Evolutionary conservation across 2,329 filamentous ascomycete genomes (phyloP).

Genomic region (Fusarium citri): DNA sequence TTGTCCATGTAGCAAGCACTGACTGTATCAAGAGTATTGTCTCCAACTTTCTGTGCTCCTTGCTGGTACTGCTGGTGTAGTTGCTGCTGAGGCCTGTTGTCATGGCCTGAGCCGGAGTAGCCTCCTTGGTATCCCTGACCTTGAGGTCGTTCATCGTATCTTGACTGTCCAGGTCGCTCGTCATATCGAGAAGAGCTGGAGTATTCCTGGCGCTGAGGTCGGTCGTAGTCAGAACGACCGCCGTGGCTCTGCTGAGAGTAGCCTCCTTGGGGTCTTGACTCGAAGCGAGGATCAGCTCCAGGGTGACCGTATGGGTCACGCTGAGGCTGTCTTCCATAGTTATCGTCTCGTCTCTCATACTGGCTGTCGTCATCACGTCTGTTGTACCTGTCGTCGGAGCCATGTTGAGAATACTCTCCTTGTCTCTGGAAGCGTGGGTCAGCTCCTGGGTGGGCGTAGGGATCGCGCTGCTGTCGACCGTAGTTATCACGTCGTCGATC

Average conservation of each 20-base stretch:
- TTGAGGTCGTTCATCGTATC: slow-evolving; percentile 11
- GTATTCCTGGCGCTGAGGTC: slow-evolving; percentile 6
- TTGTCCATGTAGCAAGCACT: slow-evolving; percentile 85
- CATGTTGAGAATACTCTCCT: slow-evolving; percentile 14
- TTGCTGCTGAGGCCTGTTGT: slow-evolving; percentile 6
- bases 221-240: slow-evolving; percentile 9
- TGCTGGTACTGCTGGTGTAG: slow-evolving; percentile 75
- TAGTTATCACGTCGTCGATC: slow-evolving; percentile 13
- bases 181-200: background rate
- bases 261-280: slow-evolving; percentile 12
- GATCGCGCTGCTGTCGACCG: background rate
- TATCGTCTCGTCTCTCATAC: slow-evolving; percentile 8
- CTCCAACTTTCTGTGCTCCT: slow-evolving; percentile 67
- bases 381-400: background rate
- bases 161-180: slow-evolving; percentile 3
- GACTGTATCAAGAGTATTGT: slow-evolving; percentile 78
- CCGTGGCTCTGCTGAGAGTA: slow-evolving; percentile 18
- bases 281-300: slow-evolving; percentile 28
- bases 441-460: slow-evolving; percentile 28
- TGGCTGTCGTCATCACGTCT: background rate
- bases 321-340: background rate
- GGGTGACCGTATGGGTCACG: slow-evolving; percentile 28
- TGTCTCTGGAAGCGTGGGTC: slow-evolving; percentile 29
- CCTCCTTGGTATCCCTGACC: slow-evolving; percentile 10
- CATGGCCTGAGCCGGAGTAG: slow-evolving; percentile 5